These are phyloP conservation scores for Candida ponderosae DNA, from an alignment of 805 yeast genomes.

Conservation along the genomic window DNA sequence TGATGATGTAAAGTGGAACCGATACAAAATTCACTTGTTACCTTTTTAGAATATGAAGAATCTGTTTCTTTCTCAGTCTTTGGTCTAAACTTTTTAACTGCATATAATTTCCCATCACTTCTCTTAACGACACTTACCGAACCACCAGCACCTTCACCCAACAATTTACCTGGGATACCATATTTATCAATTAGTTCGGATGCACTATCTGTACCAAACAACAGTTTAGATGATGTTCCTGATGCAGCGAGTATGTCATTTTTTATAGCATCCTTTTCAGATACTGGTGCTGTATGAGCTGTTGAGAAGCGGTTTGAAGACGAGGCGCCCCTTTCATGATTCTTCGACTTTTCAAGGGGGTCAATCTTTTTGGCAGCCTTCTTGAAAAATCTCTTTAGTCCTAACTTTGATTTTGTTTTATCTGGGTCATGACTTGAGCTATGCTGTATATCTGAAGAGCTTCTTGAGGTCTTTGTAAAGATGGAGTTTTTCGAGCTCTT, in stretches of 20 bases:
- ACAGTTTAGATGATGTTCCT: slow-evolving; percentile 17
- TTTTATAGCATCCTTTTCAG: slow-evolving; percentile 1
- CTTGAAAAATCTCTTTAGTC: slow-evolving; percentile 44
- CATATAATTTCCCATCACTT: slow-evolving; percentile 57
- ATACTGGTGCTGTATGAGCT: not conserved
- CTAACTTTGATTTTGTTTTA: slow-evolving; percentile 1
- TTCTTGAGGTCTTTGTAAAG: not conserved
- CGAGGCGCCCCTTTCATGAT: slow-evolving; percentile 1
- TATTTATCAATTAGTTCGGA: slow-evolving; percentile 48
- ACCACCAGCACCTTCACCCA: slow-evolving; percentile 95
- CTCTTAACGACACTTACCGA: slow-evolving; percentile 75
- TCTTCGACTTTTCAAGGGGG: slow-evolving; percentile 13
- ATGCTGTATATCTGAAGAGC: not conserved
- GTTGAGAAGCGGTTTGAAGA: not conserved
- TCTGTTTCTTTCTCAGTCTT: slow-evolving; percentile 65
- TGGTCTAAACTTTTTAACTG: slow-evolving; percentile 79
- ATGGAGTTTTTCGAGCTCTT: not conserved
- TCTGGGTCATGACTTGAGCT: not conserved
- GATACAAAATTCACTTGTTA: slow-evolving; percentile 90
- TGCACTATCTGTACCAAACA: slow-evolving; percentile 32
- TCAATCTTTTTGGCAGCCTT: slow-evolving; percentile 24
- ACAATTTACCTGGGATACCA: slow-evolving; percentile 62
- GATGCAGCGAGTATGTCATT: not conserved
- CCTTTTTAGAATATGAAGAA: slow-evolving; percentile 84
- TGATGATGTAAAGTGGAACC: slow-evolving; percentile 88